Evolutionary conservation across 2,329 filamentous ascomycete genomes (phyloP).

Genomic region (Ascochyta lentis): DNA sequence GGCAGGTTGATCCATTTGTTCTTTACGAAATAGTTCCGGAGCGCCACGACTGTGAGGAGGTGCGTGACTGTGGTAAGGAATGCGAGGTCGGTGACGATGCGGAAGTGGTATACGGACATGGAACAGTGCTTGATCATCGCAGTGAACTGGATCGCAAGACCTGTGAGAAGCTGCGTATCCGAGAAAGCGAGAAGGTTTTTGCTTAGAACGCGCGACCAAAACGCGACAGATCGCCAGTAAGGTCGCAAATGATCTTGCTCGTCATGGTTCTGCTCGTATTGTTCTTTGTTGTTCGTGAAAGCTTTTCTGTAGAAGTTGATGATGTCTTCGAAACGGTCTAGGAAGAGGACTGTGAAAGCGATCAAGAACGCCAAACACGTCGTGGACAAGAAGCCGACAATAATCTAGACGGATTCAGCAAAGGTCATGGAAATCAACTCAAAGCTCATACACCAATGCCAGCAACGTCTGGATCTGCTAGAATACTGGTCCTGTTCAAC

Average conservation of each 20-base stretch:
- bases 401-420: slow-evolving; percentile 25
- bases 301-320: slow-evolving; percentile 23
- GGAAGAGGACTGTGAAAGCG: slow-evolving; percentile 37
- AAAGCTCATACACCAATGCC: slow-evolving; percentile 33
- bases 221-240: slow-evolving; percentile 38
- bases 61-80: slow-evolving; percentile 44
- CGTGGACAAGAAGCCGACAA: slow-evolving; percentile 37
- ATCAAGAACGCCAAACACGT: slow-evolving; percentile 40
- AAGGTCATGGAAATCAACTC: too few species aligned
- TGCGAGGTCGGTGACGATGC: slow-evolving; percentile 37
- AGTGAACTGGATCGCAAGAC: slow-evolving; percentile 41
- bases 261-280: slow-evolving; percentile 23
- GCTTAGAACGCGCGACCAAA: slow-evolving; percentile 41
- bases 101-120: slow-evolving; percentile 42
- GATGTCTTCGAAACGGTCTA: slow-evolving; percentile 33
- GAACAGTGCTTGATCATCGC: slow-evolving; percentile 41
- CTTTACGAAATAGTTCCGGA: slow-evolving; percentile 42
- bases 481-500: slow-evolving; percentile 18
- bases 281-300: slow-evolving; percentile 19
- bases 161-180: slow-evolving; percentile 42
- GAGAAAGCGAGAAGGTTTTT: slow-evolving; percentile 42
- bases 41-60: slow-evolving; percentile 35
- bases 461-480: slow-evolving; percentile 40
- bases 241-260: slow-evolving; percentile 1
- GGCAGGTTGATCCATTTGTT: slow-evolving; percentile 43